Conservation (phyloP, 2,329 filamentous ascomycete species). For the Colletotrichum zoysiae region DNA sequence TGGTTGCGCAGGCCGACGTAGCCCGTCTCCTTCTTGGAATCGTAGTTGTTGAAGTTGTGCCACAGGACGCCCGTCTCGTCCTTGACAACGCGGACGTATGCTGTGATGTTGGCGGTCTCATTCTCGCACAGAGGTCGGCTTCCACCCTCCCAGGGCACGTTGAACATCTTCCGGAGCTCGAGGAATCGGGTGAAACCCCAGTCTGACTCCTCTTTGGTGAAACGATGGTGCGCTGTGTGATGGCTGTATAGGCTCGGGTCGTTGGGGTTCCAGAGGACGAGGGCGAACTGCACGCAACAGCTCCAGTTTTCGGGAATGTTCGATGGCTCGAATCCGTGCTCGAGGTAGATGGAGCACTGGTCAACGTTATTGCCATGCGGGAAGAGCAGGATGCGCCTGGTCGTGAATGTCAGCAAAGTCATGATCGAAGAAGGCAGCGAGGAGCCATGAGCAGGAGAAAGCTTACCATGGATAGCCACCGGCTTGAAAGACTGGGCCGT, state of each 20-base stretch:
- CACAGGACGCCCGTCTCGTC: conserved; percentile 90
- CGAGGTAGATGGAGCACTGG: conserved; percentile 93
- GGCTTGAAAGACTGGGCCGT: conserved; percentile 89
- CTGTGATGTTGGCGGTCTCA: conserved; percentile 82
- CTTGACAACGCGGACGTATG: conserved; percentile 84
- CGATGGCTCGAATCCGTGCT: conserved; percentile 86
- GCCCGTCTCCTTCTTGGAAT: conserved; percentile 99
- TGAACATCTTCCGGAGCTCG: conserved; percentile 88
- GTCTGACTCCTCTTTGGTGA: conserved; percentile 95
- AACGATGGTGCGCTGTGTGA: conserved; percentile 90
- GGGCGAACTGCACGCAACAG: conserved; percentile 93
- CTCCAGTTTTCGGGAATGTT: conserved; percentile 90
- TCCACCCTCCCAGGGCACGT: conserved; percentile 78
- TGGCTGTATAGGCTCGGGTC: conserved; percentile 89
- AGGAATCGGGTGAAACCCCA: conserved; percentile 99
- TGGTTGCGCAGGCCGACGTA: conserved; percentile 98
- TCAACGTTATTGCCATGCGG: conserved; percentile 96
- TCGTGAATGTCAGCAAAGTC: conserved; percentile 41
- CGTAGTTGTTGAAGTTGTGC: conserved; percentile 94
- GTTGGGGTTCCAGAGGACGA: conserved; percentile 94
- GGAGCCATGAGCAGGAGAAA: background rate
- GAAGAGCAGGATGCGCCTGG: conserved; percentile 93
- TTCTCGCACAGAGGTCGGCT: conserved; percentile 81
- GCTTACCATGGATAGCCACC: conserved; percentile 88
- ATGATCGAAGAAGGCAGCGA: background rate